A percentile compares a stretch with the other conserved stretches of the same genome.
These are phyloP conservation scores for Stagonosporopsis tanaceti DNA, from an alignment of 2,329 filamentous ascomycete species.

Conservation along the genomic window DNA sequence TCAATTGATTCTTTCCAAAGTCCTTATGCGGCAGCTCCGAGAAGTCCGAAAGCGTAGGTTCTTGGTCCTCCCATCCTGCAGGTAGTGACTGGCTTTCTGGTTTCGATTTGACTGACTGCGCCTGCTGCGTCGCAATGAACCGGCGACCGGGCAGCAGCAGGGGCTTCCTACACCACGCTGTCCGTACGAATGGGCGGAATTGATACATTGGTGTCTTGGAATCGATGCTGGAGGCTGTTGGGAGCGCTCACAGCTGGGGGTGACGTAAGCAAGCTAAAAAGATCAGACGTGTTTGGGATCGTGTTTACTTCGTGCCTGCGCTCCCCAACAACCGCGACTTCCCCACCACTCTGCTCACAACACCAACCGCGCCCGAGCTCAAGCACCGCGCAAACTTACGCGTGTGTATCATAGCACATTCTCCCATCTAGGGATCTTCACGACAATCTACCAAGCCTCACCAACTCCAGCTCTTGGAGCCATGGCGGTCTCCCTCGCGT, in stretches of 20 bases:
- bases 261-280: conserved; percentile 36
- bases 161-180: conserved; percentile 38
- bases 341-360: conserved; percentile 12
- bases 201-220: conserved; percentile 42
- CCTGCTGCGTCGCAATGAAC: conserved; percentile 36
- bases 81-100: conserved; percentile 49
- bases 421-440: background rate
- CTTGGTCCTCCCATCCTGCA: conserved; percentile 76
- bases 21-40: conserved; percentile 77
- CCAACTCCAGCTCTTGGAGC: conserved; percentile 8
- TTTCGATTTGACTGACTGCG: conserved; percentile 27
- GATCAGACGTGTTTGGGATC: conserved; percentile 7
- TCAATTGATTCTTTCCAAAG: conserved; percentile 96
- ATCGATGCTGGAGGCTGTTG: conserved; percentile 30
- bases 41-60: conserved; percentile 76
- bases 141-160: conserved; percentile 35
- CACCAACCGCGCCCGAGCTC: conserved; percentile 7
- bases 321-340: conserved; percentile 20
- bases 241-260: conserved; percentile 25
- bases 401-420: too few relatives aligned
- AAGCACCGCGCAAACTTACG: conserved; percentile 1
- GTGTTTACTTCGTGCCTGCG: conserved; percentile 30
- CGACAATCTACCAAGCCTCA: background rate
- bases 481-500: conserved; percentile 58
- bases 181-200: conserved; percentile 39